These are phyloP conservation scores for Eutypa lata DNA, from an alignment of 2,329 filamentous ascomycete genomes.

Conservation along the genomic window DNA sequence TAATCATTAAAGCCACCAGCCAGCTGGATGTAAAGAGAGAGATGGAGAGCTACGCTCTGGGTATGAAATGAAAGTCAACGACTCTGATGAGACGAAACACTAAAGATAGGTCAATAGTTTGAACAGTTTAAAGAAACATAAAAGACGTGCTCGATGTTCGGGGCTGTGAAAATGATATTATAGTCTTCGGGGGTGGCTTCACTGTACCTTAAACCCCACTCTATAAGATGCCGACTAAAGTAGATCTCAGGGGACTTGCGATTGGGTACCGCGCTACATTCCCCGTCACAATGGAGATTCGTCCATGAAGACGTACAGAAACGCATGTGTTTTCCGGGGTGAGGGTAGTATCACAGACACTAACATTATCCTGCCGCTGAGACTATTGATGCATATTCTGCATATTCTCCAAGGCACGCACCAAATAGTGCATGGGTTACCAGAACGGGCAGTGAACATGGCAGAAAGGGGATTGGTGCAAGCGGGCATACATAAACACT, in stretches of 20 bases:
- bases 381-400: constrained; percentile 3
- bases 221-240: not conserved
- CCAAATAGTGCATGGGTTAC: not conserved
- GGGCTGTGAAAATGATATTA: constrained; percentile 5
- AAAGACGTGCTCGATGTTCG: not conserved
- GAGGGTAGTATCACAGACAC: constrained; percentile 1
- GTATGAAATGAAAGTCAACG: not conserved
- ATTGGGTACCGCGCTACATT: not conserved
- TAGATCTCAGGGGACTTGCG: not conserved
- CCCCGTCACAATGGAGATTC: not conserved
- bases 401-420: not conserved
- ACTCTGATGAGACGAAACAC: constrained; percentile 9
- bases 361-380: constrained; percentile 7
- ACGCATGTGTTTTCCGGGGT: not conserved
- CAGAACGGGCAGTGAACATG: not conserved
- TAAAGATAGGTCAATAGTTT: constrained; percentile 6
- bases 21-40: constrained; percentile 20
- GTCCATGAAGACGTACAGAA: not conserved
- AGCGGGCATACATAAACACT: not conserved
- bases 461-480: not conserved
- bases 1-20: constrained; percentile 20
- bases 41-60: not conserved
- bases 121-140: not conserved
- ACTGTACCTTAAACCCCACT: not conserved
- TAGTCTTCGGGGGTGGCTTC: not conserved